phyloP scores from a whole-genome alignment of 202 grass and related monocot species.

The Schoenoplectus tabernaemontani region DNA sequence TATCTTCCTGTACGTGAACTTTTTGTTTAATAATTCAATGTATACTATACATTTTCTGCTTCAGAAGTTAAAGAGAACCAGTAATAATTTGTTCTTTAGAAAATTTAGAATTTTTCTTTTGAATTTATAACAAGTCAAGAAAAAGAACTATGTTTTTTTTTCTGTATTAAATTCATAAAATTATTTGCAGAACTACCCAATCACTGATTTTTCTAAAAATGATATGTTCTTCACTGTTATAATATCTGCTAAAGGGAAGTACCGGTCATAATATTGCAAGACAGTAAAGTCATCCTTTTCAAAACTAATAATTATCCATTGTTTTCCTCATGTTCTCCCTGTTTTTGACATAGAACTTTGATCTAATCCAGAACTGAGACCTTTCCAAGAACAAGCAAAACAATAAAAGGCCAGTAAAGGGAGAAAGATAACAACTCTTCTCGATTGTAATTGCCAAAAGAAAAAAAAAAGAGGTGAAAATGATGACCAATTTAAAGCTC shows the following conservation, averaged over 20 bases:
- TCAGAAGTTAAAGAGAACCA: not conserved
- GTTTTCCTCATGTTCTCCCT: not conserved
- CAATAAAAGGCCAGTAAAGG: not conserved
- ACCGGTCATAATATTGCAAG: not conserved
- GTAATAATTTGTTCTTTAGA: not conserved
- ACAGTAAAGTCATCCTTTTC: not conserved
- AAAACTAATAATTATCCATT: not conserved
- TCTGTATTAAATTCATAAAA: not conserved
- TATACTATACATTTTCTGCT: not conserved
- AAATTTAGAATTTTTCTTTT: not conserved
- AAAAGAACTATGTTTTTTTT: not conserved
- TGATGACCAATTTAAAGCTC: conserved; percentile 58
- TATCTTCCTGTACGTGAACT: not conserved
- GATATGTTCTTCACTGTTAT: not conserved
- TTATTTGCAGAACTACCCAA: not conserved
- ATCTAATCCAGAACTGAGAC: not conserved
- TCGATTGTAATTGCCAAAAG: not conserved
- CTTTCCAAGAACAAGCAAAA: not conserved
- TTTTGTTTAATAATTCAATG: not conserved
- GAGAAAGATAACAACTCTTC: not conserved
- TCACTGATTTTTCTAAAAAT: not conserved
- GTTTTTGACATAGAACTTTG: not conserved
- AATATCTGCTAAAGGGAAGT: not conserved
- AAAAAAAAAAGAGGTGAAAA: not conserved
- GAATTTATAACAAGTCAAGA: not conserved